Conservation (phyloP, 1,284 basidiomycete genomes). For the Apiotrichum akiyoshidainum region DNA sequence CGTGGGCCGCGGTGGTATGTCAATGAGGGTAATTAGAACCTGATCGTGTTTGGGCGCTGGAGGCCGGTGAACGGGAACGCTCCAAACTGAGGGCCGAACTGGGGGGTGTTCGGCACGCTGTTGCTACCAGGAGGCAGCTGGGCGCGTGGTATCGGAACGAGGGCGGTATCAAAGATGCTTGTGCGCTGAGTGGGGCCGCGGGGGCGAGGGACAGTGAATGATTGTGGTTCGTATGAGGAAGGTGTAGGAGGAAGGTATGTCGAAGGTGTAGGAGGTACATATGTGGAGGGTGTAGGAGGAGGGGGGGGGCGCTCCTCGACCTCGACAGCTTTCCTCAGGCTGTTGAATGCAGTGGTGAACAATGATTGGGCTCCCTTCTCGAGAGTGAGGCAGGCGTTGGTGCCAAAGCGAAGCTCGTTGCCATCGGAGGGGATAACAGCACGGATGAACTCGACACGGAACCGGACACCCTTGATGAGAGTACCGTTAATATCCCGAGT, state of each 20-base stretch:
- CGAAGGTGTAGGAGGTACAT: not conserved
- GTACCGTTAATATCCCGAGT: slow-evolving; percentile 26
- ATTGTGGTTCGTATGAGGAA: not conserved
- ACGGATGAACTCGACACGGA: slow-evolving; percentile 47
- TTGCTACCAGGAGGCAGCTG: slow-evolving; percentile 24
- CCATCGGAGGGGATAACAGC: slow-evolving; percentile 27
- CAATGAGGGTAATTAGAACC: slow-evolving; percentile 4
- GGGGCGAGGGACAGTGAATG: slow-evolving; percentile 12
- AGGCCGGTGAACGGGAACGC: slow-evolving; percentile 6
- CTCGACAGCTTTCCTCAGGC: slow-evolving; percentile 13
- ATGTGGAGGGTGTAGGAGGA: no score
- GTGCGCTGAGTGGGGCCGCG: slow-evolving; percentile 3
- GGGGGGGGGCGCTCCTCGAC: slow-evolving; percentile 1
- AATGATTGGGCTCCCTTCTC: slow-evolving; percentile 50
- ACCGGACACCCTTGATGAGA: slow-evolving; percentile 42
- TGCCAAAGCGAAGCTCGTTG: slow-evolving; percentile 31
- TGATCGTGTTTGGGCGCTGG: slow-evolving; percentile 10
- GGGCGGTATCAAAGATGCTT: slow-evolving; percentile 11
- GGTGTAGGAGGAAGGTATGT: not conserved
- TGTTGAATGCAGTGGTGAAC: slow-evolving; percentile 38
- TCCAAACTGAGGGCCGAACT: slow-evolving; percentile 8
- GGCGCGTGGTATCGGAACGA: slow-evolving; percentile 13
- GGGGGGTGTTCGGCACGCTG: slow-evolving; percentile 14
- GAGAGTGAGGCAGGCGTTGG: slow-evolving; percentile 44
- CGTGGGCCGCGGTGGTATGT: not conserved